These are phyloP conservation scores for Suillus tomentosus DNA, from an alignment of 768 basidiomycete species.

Conservation along the genomic window DNA sequence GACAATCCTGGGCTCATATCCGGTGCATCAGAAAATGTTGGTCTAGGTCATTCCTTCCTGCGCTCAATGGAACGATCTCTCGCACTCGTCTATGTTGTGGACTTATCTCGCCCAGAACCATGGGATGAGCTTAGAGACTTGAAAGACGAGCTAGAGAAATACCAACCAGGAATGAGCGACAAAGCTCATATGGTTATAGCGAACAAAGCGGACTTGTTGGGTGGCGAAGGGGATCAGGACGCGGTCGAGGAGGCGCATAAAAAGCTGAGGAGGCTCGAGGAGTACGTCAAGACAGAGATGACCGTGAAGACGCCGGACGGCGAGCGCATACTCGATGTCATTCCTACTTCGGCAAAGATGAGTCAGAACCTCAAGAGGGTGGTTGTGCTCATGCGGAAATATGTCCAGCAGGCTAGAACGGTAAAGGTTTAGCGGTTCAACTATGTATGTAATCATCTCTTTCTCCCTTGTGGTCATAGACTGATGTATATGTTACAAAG, in stretches of 20 bases:
- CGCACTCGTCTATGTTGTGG: conserved; percentile 90
- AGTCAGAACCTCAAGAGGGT: conserved; percentile 76
- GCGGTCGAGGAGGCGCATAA: conserved; percentile 54
- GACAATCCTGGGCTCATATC: conserved; percentile 95
- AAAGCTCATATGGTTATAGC: conserved; percentile 84
- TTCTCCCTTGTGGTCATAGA: neutral
- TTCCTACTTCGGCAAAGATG: conserved; percentile 85
- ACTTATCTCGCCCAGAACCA: conserved; percentile 72
- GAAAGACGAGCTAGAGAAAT: conserved; percentile 80
- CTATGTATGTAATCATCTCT: neutral
- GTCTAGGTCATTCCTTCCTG: conserved; percentile 92
- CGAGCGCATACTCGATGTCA: conserved; percentile 55
- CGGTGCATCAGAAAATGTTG: conserved; percentile 84
- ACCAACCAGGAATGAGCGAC: conserved; percentile 74
- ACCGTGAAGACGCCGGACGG: conserved; percentile 25
- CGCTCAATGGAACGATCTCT: conserved; percentile 91
- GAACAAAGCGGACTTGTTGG: conserved; percentile 93
- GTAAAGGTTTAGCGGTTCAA: neutral
- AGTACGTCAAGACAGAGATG: conserved; percentile 55
- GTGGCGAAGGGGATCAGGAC: conserved; percentile 42
- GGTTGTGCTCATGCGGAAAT: conserved; percentile 65
- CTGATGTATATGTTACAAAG: neutral
- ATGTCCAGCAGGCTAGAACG: conserved; percentile 55
- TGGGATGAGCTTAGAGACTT: conserved; percentile 77
- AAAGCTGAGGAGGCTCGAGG: conserved; percentile 59